Percentiles rank a stretch among this genome's conserved stretches.
Evolutionary conservation across 2,329 filamentous ascomycete species (phyloP).

Genomic region (Waltergamsia citrina): DNA sequence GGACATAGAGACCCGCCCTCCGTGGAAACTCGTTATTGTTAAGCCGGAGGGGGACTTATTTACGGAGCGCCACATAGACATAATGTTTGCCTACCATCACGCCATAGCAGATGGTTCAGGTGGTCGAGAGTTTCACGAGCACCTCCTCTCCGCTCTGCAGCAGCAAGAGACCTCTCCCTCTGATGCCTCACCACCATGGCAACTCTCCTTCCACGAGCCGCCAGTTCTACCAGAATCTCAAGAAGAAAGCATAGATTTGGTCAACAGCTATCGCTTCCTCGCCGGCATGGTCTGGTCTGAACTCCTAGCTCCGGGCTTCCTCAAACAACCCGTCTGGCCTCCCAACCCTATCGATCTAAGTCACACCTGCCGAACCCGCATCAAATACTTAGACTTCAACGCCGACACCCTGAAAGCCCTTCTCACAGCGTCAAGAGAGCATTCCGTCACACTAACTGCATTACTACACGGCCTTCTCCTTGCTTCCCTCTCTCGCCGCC

Average conservation of each 20-base stretch:
- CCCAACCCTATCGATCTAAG: conserved; percentile 21
- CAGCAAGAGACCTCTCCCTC: conserved; percentile 7
- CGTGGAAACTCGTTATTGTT: conserved; percentile 36
- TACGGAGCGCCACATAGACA: conserved; percentile 19
- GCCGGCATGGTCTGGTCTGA: conserved; percentile 27
- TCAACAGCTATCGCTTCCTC: conserved; percentile 28
- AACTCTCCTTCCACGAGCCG: conserved; percentile 19
- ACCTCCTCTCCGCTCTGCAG: conserved; percentile 31
- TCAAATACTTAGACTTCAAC: conserved; percentile 26
- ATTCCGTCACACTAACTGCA: conserved; percentile 35
- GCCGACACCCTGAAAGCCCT: conserved; percentile 17
- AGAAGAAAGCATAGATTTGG: conserved; percentile 30
- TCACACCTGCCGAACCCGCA: conserved; percentile 21
- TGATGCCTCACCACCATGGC: conserved; percentile 1
- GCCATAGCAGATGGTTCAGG: conserved; percentile 41
- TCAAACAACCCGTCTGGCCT: conserved; percentile 25
- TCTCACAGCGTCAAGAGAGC: conserved; percentile 27
- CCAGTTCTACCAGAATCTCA: conserved; percentile 25
- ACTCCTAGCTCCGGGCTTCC: conserved; percentile 24
- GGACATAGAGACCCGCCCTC: conserved; percentile 26
- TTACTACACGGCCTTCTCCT: conserved; percentile 37
- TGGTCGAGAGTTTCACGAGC: conserved; percentile 36
- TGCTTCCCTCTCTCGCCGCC: conserved; percentile 25
- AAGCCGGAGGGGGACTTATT: conserved; percentile 7
- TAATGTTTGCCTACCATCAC: conserved; percentile 43